A percentile compares a stretch with the other conserved stretches of the same genome.
These are phyloP conservation scores for Trichoderma sp. DNA, from an alignment of 2,329 filamentous ascomycete species.

Conservation along the genomic window DNA sequence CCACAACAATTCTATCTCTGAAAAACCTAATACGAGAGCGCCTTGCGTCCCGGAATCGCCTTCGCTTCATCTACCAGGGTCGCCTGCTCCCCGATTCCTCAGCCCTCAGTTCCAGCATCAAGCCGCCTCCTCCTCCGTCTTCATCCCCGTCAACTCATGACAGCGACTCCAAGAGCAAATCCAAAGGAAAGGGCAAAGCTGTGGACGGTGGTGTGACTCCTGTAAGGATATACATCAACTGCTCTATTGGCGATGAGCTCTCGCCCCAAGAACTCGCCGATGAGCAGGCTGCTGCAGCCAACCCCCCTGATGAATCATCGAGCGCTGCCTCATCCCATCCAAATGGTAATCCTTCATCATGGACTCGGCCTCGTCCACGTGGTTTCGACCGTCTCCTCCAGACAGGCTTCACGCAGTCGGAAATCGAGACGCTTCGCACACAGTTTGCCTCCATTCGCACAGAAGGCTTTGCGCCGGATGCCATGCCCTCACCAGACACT, in stretches of 20 bases:
- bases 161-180: constrained; percentile 39
- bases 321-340: constrained; percentile 42
- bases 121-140: constrained; percentile 58
- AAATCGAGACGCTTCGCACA: constrained; percentile 79
- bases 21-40: constrained; percentile 78
- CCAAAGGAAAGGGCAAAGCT: constrained; percentile 50
- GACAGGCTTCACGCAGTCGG: constrained; percentile 76
- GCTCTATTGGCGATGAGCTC: constrained; percentile 79
- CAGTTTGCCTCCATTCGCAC: constrained; percentile 87
- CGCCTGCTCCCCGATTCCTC: constrained; percentile 76
- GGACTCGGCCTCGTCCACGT: constrained; percentile 44
- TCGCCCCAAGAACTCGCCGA: constrained; percentile 64
- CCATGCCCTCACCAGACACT: constrained; percentile 76
- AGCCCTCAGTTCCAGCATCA: constrained; percentile 67
- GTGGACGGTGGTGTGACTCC: constrained; percentile 42
- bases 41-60: constrained; percentile 66
- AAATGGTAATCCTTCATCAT: constrained; percentile 26
- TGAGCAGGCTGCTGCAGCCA: constrained; percentile 55
- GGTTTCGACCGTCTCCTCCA: constrained; percentile 86
- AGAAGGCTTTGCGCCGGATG: constrained; percentile 79
- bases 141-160: constrained; percentile 36
- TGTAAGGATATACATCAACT: constrained; percentile 80
- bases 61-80: constrained; percentile 88
- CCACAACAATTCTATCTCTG: constrained; percentile 72
- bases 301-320: constrained; percentile 41